Conservation (phyloP, 306 rosid genomes). For the Fagus crenata region DNA sequence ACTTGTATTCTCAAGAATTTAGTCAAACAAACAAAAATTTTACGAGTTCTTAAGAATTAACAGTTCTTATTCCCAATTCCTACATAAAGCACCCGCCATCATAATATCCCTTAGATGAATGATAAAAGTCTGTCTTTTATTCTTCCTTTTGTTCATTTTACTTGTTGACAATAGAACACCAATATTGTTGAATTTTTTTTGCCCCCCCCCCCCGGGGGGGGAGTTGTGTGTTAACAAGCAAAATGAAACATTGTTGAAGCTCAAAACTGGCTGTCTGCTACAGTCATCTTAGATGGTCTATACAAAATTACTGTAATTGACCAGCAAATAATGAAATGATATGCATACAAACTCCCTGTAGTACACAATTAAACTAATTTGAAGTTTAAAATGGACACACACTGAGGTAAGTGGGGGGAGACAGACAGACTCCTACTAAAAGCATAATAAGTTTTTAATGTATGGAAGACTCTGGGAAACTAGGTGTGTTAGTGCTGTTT, state of each 20-base stretch:
- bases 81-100: too few relatives aligned
- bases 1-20: too few relatives aligned
- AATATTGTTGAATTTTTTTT: too few relatives aligned
- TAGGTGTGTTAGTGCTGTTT: constrained; percentile 50
- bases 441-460: constrained; percentile 18
- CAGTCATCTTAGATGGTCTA: constrained; percentile 27
- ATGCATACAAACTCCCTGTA: constrained; percentile 23
- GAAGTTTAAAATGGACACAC: constrained; percentile 24
- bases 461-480: constrained; percentile 13
- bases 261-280: constrained; percentile 1
- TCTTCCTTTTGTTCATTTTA: too few relatives aligned
- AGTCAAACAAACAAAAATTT: too few relatives aligned
- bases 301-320: constrained; percentile 33
- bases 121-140: too few relatives aligned
- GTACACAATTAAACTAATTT: constrained; percentile 22
- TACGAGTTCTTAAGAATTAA: too few relatives aligned
- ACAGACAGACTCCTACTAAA: constrained; percentile 12
- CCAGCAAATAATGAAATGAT: constrained; percentile 36
- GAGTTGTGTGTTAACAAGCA: too few relatives aligned
- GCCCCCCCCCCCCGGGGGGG: too few relatives aligned
- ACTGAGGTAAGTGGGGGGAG: constrained; percentile 17
- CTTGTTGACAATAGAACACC: too few relatives aligned
- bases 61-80: too few relatives aligned
- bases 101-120: too few relatives aligned
- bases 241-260: background rate